Evolutionary conservation across 2,329 filamentous ascomycete species (phyloP), one percentile per base, ranked within the genome.

Genomic region (Fusarium staphyleae): DNA sequence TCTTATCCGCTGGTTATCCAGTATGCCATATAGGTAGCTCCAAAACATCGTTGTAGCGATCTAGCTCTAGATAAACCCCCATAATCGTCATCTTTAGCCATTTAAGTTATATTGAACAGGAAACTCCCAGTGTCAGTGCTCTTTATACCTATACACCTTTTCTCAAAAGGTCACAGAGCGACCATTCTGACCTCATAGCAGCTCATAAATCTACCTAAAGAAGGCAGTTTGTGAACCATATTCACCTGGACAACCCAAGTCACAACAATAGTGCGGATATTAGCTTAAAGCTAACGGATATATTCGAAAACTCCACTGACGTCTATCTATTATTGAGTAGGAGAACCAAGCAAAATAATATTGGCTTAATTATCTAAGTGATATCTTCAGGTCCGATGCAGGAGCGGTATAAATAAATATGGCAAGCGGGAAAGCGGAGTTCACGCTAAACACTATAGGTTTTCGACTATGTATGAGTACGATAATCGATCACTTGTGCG

Each of bases 381-480:
- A 2, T 76, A 33, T 0, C 36, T 69, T 69, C 33, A 87, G 58
- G 29, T 86, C 78, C 0, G 65, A 46, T 0, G 76, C 69, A 3
- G 41, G 5, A 1, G 60, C 66, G 3, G 74, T 74, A 46, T 86
- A 82, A 1, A 84, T 40, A 45, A 86, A 84, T 65, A 72, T 76
- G 4, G 83, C 81, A 0, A 50, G 52, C 0, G 79, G 80, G 5
- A 88, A 78, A 0, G 72, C 80, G 0, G 83, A 75, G 57, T 69
- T 82, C 37, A 88, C 73, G 0, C 84, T 84, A 2, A 79, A 67
- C 0, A 85, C 85, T 80, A 88, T 84, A 0, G 84, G 76, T 56
- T 87, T 83, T 8, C 84, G 85, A 2, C 81, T 83, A 8, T 83
- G 81, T 84, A 88, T 87, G n/a, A 87, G 56, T 0, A 84, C 75